Base-by-base conservation (phyloP, 257 asterid genomes). In the Penstemon barbatus region DNA sequence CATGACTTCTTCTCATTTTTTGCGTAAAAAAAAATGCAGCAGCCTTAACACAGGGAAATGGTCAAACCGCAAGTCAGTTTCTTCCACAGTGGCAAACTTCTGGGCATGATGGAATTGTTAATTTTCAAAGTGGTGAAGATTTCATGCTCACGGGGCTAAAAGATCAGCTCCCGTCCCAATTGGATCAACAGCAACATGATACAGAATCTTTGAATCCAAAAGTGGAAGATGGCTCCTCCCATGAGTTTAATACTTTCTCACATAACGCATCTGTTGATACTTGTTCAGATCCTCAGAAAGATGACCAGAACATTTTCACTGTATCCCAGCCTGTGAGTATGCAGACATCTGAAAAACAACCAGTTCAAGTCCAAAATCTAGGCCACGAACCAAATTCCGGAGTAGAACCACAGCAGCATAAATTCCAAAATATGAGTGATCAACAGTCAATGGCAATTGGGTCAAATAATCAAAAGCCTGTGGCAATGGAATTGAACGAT, bases 31-130 rank as follows among this genome's bases (percentile, higher is more conserved):
- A 33, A 56, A 60, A 49, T 70, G 81, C 77, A 69, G 84, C 74
- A 69, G 82, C 81, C 18, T 61, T 86, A 61, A 78, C 90, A 77
- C 83, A 77, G 71, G 83, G 80, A 70, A 76, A 73, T 79, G 65
- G 86, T 69, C 79, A 72, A 19, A 70, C 75, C 42, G 61, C 84
- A 39, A 73, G 78, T 75, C 88, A 79, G 57, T 80, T 82, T 81
- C 81, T 74, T 71, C 68, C 83, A 4, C 89, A 81, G 49, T 88
- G 92, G 95, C 81, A 86, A 71, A 82, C 82, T 54, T 73, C 92
- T 12, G 72, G 77, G 62, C 82, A 75, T 12, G 84, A 82, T 4
- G 96, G 86, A 74, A 77, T 66, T 70, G 70, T 43, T 72, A 82
- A 63, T 66, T 68, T 71, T 65, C 86, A 65, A 66, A 80, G 77